These are phyloP conservation scores for Colletotrichum sp. DNA, from an alignment of 2,329 filamentous ascomycete species.

Conservation along the genomic window DNA sequence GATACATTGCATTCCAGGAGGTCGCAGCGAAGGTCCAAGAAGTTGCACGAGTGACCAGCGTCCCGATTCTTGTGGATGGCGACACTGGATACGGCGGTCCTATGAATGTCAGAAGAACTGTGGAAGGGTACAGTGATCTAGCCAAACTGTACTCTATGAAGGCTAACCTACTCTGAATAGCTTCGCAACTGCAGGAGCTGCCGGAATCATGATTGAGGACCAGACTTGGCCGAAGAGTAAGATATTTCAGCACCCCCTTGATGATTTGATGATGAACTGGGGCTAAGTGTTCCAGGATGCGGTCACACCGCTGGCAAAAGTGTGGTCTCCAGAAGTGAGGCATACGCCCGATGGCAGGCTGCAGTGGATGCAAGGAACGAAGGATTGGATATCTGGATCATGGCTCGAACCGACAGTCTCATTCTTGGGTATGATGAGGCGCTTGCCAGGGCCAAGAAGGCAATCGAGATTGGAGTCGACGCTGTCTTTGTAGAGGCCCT, in stretches of 20 bases:
- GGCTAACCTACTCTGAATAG: not conserved
- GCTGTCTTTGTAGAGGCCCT: slow-evolving; percentile 48
- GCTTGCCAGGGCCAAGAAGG: slow-evolving; percentile 42
- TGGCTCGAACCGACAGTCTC: slow-evolving; percentile 48
- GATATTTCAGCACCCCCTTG: not conserved
- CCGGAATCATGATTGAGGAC: slow-evolving; percentile 48
- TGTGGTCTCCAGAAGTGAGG: slow-evolving; percentile 48
- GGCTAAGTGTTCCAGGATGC: slow-evolving; percentile 22
- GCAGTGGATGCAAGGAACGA: slow-evolving; percentile 49
- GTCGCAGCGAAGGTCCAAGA: slow-evolving; percentile 51
- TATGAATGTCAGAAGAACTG: slow-evolving; percentile 50
- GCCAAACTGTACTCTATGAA: not conserved
- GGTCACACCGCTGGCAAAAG: slow-evolving; percentile 49
- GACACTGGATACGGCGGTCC: slow-evolving; percentile 53
- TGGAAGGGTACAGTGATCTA: slow-evolving; percentile 37
- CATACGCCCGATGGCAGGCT: slow-evolving; percentile 49
- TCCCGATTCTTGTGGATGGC: slow-evolving; percentile 50
- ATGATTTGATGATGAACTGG: not conserved
- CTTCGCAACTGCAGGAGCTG: slow-evolving; percentile 41
- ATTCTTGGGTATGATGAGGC: slow-evolving; percentile 50
- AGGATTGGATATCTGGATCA: slow-evolving; percentile 48
- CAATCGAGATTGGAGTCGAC: slow-evolving; percentile 47
- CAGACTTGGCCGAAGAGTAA: slow-evolving; percentile 53
- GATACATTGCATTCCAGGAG: slow-evolving; percentile 53
- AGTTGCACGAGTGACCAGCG: slow-evolving; percentile 34